phyloP scores from a whole-genome alignment of 768 basidiomycete species.

The Kwoniella newhampshirensis region DNA sequence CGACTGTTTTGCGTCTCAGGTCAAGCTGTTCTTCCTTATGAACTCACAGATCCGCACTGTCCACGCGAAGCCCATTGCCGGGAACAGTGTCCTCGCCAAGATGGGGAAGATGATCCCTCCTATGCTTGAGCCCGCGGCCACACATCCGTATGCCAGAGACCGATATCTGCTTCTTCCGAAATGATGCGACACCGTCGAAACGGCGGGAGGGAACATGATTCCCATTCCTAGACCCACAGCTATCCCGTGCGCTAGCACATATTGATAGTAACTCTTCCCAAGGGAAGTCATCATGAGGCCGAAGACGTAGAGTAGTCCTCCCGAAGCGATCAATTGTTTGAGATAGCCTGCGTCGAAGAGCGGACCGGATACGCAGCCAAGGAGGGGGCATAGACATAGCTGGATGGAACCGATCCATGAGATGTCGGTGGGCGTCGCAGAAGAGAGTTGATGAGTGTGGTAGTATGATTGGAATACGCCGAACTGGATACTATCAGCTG shows the following conservation, averaged over 20 bases:
- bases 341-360: slow-evolving; percentile 45
- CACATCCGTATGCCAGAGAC: slow-evolving; percentile 29
- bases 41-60: slow-evolving; percentile 53
- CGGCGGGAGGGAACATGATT: slow-evolving; percentile 34
- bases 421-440: slow-evolving; percentile 19
- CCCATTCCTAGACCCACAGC: slow-evolving; percentile 41
- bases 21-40: not conserved
- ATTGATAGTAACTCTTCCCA: slow-evolving; percentile 31
- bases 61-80: slow-evolving; percentile 61
- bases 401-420: slow-evolving; percentile 43
- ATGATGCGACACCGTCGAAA: slow-evolving; percentile 38
- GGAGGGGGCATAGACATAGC: slow-evolving; percentile 32
- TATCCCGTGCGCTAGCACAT: slow-evolving; percentile 31
- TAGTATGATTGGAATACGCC: slow-evolving; percentile 38
- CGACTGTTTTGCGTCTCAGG: slow-evolving; percentile 9
- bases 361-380: slow-evolving; percentile 38
- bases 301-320: slow-evolving; percentile 35
- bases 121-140: slow-evolving; percentile 65
- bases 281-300: slow-evolving; percentile 32
- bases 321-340: slow-evolving; percentile 19
- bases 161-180: slow-evolving; percentile 29
- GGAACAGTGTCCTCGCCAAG: slow-evolving; percentile 58
- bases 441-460: slow-evolving; percentile 14
- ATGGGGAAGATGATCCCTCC: slow-evolving; percentile 73
- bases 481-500: slow-evolving; percentile 11